A percentile compares a stretch with the other conserved stretches of the same genome.
Conservation (phyloP, 2,329 filamentous ascomycete species). For the Tolypocladium endophyticum region DNA sequence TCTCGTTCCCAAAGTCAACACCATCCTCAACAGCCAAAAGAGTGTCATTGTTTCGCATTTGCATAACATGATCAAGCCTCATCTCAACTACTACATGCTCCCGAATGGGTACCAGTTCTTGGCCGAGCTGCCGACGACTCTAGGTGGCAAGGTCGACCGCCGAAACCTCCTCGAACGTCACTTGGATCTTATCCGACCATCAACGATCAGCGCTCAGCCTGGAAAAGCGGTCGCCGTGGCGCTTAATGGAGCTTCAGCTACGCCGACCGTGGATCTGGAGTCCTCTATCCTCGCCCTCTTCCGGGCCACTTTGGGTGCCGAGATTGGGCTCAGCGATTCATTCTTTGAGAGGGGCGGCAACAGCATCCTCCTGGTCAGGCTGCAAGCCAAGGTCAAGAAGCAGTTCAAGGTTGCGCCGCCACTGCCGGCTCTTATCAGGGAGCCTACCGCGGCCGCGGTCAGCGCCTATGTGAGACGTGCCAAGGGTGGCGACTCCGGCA, state of each 20-base stretch:
- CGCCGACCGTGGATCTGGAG: conserved; percentile 5
- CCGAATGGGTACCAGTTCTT: not conserved
- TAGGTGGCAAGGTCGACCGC: not conserved
- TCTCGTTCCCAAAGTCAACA: not conserved
- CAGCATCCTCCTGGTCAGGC: conserved; percentile 9
- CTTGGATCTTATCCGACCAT: not conserved
- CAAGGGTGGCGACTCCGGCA: not conserved
- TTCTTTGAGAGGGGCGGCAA: conserved; percentile 16
- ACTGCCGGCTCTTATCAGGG: not conserved
- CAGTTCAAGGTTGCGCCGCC: conserved; percentile 8
- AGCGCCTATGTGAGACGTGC: not conserved
- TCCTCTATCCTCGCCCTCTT: conserved; percentile 10
- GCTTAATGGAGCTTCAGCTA: not conserved
- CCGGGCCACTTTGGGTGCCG: conserved; percentile 7
- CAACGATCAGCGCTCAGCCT: not conserved
- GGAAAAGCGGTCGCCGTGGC: not conserved
- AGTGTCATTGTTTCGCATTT: not conserved
- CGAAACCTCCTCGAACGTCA: not conserved
- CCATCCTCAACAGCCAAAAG: not conserved
- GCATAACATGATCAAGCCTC: not conserved
- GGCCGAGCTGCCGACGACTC: not conserved
- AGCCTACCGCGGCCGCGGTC: not conserved
- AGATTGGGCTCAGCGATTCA: conserved; percentile 8
- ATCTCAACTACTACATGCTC: not conserved
- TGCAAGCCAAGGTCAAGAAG: conserved; percentile 8